Evolutionary conservation across 129 eudicot genomes (phyloP).

Genomic region (Apium graveolens): DNA sequence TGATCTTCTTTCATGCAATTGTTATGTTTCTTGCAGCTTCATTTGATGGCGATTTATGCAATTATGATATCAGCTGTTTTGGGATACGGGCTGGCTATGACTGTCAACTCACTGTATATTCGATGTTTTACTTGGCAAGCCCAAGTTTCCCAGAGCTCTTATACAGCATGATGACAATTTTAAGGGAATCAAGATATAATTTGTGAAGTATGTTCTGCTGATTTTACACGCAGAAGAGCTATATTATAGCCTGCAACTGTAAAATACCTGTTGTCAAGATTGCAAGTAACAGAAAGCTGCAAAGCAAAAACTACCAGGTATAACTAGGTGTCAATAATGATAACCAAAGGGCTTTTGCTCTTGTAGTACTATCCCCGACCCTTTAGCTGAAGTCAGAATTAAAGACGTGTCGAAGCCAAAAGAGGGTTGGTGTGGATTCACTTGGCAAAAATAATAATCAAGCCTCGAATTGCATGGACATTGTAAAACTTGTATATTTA

Average conservation of each 20-base stretch:
- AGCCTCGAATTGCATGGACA: not conserved
- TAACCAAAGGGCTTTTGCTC: not conserved
- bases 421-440: not conserved
- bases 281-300: not conserved
- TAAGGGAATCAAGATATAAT: not conserved
- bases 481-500: not conserved
- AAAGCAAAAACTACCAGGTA: not conserved
- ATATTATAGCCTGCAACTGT: not conserved
- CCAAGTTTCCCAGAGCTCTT: conserved; percentile 30
- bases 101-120: conserved; percentile 47
- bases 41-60: conserved; percentile 53
- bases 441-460: not conserved
- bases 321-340: not conserved
- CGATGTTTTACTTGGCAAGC: conserved; percentile 40
- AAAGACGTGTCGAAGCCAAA: not conserved
- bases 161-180: conserved; percentile 23
- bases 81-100: conserved; percentile 57
- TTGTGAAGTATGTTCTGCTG: conserved; percentile 1
- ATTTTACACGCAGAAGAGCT: not conserved
- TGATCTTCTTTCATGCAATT: not conserved
- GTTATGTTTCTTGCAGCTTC: conserved; percentile 53
- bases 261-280: not conserved
- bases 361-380: not conserved
- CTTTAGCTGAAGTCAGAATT: not conserved
- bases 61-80: conserved; percentile 52